Conservation (phyloP, 2,329 filamentous ascomycete species). For the Xylariomycetidae sp. region DNA sequence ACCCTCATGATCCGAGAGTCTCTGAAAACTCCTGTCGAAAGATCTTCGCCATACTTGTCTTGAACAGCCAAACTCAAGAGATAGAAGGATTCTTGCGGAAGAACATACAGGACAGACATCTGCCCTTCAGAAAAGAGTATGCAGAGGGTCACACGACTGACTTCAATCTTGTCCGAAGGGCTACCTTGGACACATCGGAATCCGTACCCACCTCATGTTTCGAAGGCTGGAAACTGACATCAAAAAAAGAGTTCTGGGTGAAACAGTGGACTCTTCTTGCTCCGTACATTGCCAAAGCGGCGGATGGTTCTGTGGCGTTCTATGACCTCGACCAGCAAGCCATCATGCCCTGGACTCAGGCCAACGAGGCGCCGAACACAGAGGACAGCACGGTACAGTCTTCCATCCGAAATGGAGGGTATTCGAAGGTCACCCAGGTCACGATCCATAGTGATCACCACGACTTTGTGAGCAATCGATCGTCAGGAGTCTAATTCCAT, state of each 20-base stretch:
- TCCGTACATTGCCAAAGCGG: conserved; percentile 7
- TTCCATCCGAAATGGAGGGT: too few species aligned
- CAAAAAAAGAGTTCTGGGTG: conserved; percentile 4
- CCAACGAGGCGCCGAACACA: conserved; percentile 1
- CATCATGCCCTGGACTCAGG: conserved; percentile 8
- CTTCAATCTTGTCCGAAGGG: conserved; percentile 3
- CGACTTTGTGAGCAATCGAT: conserved; percentile 7
- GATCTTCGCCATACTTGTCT: conserved; percentile 8
- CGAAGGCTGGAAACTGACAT: conserved; percentile 3
- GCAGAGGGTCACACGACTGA: background rate
- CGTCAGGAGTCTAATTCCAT: too few species aligned
- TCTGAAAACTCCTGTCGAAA: conserved; percentile 4
- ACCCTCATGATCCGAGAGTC: background rate
- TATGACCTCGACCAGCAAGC: conserved; percentile 8
- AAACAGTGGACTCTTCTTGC: conserved; percentile 8
- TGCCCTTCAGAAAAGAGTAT: conserved; percentile 4
- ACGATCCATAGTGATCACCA: conserved; percentile 9
- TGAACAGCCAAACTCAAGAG: background rate
- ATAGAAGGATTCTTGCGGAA: conserved; percentile 5
- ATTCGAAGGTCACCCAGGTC: conserved; percentile 4
- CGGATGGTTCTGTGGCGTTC: conserved; percentile 4
- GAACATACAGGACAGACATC: conserved; percentile 6
- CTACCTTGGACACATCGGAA: background rate
- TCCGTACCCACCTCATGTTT: conserved; percentile 4
- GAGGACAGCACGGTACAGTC: too few species aligned